Base-by-base conservation (phyloP, 2,329 filamentous ascomycete species). In the Aspergillus glaucus region DNA sequence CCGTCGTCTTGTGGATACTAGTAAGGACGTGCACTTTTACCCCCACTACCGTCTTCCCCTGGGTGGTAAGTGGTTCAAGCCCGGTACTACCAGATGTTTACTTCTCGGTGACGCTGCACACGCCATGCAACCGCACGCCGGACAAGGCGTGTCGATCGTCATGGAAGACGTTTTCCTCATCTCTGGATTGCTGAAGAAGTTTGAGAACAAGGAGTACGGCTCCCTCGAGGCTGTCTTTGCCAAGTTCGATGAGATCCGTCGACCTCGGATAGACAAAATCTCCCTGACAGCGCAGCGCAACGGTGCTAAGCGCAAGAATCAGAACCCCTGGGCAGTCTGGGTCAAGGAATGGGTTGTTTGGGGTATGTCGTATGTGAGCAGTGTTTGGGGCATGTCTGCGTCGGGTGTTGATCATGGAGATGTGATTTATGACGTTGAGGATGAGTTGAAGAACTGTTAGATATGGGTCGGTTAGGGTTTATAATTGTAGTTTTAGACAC, bases 61-160 rank as follows among this genome's bases (percentile, higher is more conserved):
- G 4, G 64, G 63, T 0, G 61, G 65, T 1, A 49, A 43, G 8
- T 71, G 68, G 68, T 60, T 42, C 15, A 62, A 53, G 14, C 52
- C 48, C 1, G 30, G 30, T 14, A 32, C 9, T 32, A 32, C 30
- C 9, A 61, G 73, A 1, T 69, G 75, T 4, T 62, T 64, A 2
- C 43, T 67, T 26, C 45, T 67, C 6, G 65, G 65, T 0, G 65
- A 67, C 47, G 63, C 64, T 7, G 64, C 60, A 3, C 64, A 66
- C 55, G 64, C 64, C 0, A 65, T 65, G 60, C 56, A 55, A 17
- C 62, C 64, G 6, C 64, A 66, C 55, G 70, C 71, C 1, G 76
- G 77, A 2, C 77, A 80, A 58, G 78, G 78, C 0, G 71, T 74
- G 0, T 75, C 71, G 8, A 77, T 79, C 64, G 77, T 75, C 0